Evolutionary conservation across 2,329 filamentous ascomycete genomes (phyloP), one percentile per base, ranked within the genome.

Genomic region (Exutisphaerella laricina): DNA sequence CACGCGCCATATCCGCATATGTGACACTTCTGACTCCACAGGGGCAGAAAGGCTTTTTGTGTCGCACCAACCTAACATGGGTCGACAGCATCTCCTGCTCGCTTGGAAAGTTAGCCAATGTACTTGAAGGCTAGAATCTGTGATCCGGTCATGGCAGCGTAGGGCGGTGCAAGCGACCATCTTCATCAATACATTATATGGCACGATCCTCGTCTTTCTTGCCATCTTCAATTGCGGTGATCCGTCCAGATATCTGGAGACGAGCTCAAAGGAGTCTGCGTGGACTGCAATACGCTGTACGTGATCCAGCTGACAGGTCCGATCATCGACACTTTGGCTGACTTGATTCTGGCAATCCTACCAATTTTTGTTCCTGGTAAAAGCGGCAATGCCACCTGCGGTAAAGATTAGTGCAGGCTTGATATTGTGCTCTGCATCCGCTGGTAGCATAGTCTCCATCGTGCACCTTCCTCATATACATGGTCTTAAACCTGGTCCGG

Each of bases 401-500:
- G 63, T 67, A 33, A 71, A 70, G 48, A 30, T 66, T 13, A 67
- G 66, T 1, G 65, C 70, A 1, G 57, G 60, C 10, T 43, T 66
- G 4, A 59, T 72, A 38, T 59, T 72, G 31, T 56, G 60, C 1
- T 56, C 71, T 8, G 70, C 65, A 8, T 50, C 45, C 23, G 28
- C 51, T n/a, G 54, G 52, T 13, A 55, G 54, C 25, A 45, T 54
- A 10, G 48, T 56, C 16, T 54, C 55, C 14, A 31, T 58, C 31
- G 46, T 59, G 3, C 53, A 58, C 9, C 45, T 59, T n/a, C 28
- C 31, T 8, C 58, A 54, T 30, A 53, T 61, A 16, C 38, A 46
- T 28, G 48, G 45, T 12, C 43, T 53, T 4, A 46, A 36, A n/a
- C 46, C 48, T 1, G 43, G 48, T 4, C 21, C 43, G 14, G 38